phyloP scores from a whole-genome alignment of 768 basidiomycete species.

The Cyclocybe aegerita region DNA sequence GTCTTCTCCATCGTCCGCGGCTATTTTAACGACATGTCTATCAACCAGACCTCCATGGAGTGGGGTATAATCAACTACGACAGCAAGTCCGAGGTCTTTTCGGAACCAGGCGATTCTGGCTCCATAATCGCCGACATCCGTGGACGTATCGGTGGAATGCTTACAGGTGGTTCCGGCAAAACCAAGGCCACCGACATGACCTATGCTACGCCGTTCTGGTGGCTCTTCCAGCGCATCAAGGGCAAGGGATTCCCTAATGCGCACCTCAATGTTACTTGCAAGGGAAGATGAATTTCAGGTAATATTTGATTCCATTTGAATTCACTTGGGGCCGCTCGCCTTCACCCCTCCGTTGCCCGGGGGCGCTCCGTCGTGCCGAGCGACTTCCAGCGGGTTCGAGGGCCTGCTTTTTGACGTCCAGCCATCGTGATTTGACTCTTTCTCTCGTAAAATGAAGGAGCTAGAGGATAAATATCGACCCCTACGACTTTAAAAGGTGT shows the following conservation, averaged over 20 bases:
- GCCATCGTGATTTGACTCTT: no score
- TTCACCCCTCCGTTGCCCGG: no score
- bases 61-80: conserved; percentile 24
- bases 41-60: conserved; percentile 30
- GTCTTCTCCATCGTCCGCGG: conserved; percentile 33
- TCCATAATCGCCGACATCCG: conserved; percentile 29
- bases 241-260: not conserved
- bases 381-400: no score
- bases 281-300: no score
- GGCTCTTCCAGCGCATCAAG: conserved; percentile 22
- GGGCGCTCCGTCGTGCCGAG: no score
- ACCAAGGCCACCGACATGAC: conserved; percentile 26
- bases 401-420: no score
- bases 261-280: not conserved
- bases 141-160: conserved; percentile 34
- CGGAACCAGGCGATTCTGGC: conserved; percentile 36
- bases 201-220: conserved; percentile 33
- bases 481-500: no score
- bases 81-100: conserved; percentile 29
- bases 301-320: no score
- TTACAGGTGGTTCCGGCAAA: conserved; percentile 30
- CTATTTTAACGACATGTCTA: conserved; percentile 21
- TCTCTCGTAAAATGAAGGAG: no score
- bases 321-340: no score
- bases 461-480: no score